A percentile compares a stretch with the other conserved stretches of the same genome.
Conservation (phyloP, 1,139 yeast species). For the Eremothecium gossypii region DNA sequence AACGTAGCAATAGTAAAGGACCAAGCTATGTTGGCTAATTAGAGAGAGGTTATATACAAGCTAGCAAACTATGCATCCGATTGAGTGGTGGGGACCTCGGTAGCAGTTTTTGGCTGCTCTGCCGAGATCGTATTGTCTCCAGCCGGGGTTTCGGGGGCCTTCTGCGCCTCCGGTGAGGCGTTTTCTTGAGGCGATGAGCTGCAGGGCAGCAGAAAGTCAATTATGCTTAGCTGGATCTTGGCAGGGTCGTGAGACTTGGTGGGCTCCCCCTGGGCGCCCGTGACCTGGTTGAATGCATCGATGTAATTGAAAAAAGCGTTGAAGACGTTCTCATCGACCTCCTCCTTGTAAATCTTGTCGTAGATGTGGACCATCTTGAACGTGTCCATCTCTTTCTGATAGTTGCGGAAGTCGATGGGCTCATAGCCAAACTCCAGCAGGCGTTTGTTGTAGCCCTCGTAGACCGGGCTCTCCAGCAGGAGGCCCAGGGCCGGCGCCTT, state of each 20-base stretch:
- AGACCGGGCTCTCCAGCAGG: constrained; percentile 83
- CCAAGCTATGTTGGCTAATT: too few species aligned
- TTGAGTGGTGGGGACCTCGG: too few species aligned
- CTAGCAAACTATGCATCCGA: too few species aligned
- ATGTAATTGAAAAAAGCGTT: constrained; percentile 84
- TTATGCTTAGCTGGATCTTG: constrained; percentile 37
- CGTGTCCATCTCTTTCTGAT: constrained; percentile 60
- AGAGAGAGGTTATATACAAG: too few species aligned
- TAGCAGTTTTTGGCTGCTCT: too few species aligned
- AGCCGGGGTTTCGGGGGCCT: background rate
- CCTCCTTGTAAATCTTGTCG: constrained; percentile 86
- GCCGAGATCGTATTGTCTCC: too few species aligned
- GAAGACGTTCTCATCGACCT: constrained; percentile 75
- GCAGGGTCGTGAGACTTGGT: constrained; percentile 14
- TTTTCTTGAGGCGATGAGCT: constrained; percentile 29
- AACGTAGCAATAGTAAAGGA: background rate
- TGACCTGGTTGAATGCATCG: constrained; percentile 51
- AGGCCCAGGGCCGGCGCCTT: constrained; percentile 96
- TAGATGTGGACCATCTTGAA: constrained; percentile 86
- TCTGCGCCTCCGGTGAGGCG: background rate
- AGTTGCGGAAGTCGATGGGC: constrained; percentile 60
- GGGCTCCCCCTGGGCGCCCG: constrained; percentile 26
- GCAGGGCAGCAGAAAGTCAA: constrained; percentile 67
- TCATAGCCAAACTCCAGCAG: constrained; percentile 74
- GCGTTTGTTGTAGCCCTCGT: constrained; percentile 70